Evolutionary conservation across 2,329 filamentous ascomycete species (phyloP).

Genomic region (Dactylonectria macrodidyma): DNA sequence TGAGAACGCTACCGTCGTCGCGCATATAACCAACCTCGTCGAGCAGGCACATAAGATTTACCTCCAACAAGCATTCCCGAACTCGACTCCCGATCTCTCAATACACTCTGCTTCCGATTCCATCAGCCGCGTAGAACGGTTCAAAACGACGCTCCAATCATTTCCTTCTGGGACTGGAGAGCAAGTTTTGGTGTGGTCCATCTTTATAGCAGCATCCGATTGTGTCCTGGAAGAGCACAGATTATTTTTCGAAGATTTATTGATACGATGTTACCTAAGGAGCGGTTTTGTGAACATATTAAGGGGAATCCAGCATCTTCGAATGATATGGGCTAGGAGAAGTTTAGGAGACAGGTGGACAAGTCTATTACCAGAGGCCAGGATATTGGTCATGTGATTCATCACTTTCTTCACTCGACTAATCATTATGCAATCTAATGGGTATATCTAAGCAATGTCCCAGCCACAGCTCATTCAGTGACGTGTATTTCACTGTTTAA

Average conservation of each 20-base stretch:
- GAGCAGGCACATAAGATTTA: constrained; percentile 88
- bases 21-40: constrained; percentile 83
- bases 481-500: neutral
- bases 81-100: neutral
- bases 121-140: constrained; percentile 30
- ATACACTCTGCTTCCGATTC: constrained; percentile 6
- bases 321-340: constrained; percentile 29
- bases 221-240: constrained; percentile 35
- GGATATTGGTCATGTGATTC: constrained; percentile 35
- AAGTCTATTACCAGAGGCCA: constrained; percentile 26
- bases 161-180: constrained; percentile 30
- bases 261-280: constrained; percentile 26
- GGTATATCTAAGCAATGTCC: constrained; percentile 16
- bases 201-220: constrained; percentile 37
- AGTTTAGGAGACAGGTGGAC: constrained; percentile 31
- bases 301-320: constrained; percentile 26
- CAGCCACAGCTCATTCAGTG: constrained; percentile 14
- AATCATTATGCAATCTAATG: constrained; percentile 1
- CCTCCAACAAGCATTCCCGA: constrained; percentile 73
- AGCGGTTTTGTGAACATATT: constrained; percentile 35
- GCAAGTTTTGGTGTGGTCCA: constrained; percentile 39
- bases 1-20: constrained; percentile 81
- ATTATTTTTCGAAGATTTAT: constrained; percentile 30
- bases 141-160: constrained; percentile 35
- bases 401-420: neutral